These are phyloP conservation scores for Claviceps maximensis DNA, from an alignment of 2,329 filamentous ascomycete species.

Conservation along the genomic window DNA sequence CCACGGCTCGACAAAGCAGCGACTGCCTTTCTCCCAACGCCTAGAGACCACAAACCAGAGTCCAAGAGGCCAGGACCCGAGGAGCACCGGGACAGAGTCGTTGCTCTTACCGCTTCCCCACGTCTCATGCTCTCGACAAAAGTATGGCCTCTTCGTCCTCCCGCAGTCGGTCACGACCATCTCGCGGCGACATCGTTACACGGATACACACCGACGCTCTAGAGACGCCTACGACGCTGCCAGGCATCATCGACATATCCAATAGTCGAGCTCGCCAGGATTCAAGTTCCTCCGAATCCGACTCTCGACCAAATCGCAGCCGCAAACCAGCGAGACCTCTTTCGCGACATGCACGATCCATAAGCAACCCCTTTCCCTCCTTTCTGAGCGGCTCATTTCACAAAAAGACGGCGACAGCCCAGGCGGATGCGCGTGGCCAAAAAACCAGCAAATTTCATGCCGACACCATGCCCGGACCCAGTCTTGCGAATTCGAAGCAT, in stretches of 20 bases:
- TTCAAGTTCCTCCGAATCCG: conserved; percentile 33
- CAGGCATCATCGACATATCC: conserved; percentile 15
- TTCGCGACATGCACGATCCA: conserved; percentile 37
- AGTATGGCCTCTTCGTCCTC: conserved; percentile 21
- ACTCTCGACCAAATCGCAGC: conserved; percentile 17
- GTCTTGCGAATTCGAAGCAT: conserved; percentile 12
- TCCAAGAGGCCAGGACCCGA: neutral
- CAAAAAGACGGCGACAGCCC: conserved; percentile 28
- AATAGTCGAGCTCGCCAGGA: conserved; percentile 20
- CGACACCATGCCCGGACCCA: conserved; percentile 9
- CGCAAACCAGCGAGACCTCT: conserved; percentile 9
- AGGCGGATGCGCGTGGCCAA: conserved; percentile 18
- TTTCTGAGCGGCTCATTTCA: conserved; percentile 51
- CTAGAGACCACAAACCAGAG: neutral
- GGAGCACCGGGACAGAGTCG: neutral
- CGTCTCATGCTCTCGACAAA: neutral
- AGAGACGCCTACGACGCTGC: conserved; percentile 18
- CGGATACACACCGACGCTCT: conserved; percentile 23
- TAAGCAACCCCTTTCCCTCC: conserved; percentile 69
- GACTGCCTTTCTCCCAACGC: neutral
- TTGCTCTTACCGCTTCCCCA: neutral
- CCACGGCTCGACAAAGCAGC: neutral
- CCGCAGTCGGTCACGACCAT: conserved; percentile 16
- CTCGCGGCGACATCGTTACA: conserved; percentile 21
- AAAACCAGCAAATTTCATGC: conserved; percentile 18